These are phyloP conservation scores for Aphanomyces euteiches DNA, from an alignment of 352 stramenopile species.

Conservation along the genomic window DNA sequence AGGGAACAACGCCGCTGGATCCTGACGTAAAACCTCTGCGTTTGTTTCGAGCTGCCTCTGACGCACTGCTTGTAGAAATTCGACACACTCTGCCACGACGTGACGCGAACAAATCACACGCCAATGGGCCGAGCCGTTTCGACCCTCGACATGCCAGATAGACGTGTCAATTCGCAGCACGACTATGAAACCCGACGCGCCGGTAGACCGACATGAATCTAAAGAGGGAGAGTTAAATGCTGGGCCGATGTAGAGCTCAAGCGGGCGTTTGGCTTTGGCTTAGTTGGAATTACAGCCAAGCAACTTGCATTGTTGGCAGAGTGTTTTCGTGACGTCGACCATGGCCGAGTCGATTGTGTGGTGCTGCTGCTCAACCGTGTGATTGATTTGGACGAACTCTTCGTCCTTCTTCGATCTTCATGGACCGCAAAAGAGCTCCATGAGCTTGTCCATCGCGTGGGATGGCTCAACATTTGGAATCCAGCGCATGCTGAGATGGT, in stretches of 20 bases:
- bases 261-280: slow-evolving; percentile 3
- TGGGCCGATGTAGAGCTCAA: slow-evolving; percentile 4
- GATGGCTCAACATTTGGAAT: slow-evolving; percentile 32
- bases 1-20: neutral
- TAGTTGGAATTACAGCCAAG: neutral
- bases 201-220: neutral
- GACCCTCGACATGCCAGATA: no score
- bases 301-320: slow-evolving; percentile 25
- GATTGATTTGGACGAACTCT: slow-evolving; percentile 26
- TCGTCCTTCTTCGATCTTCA: neutral
- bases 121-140: neutral
- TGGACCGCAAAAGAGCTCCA: slow-evolving; percentile 9
- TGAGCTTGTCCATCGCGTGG: slow-evolving; percentile 23
- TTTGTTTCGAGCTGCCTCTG: neutral
- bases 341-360: slow-evolving; percentile 24
- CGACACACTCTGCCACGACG: neutral
- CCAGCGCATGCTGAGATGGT: slow-evolving; percentile 29
- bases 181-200: slow-evolving; percentile 8
- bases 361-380: slow-evolving; percentile 21
- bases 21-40: neutral
- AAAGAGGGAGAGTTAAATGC: neutral
- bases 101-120: neutral
- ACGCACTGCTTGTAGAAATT: neutral
- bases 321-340: slow-evolving; percentile 19
- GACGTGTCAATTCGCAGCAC: neutral